Percentiles rank a stretch among this genome's conserved stretches.
Conservation (phyloP, 768 basidiomycete genomes). For the Tubosaeta brunneosetosa region DNA sequence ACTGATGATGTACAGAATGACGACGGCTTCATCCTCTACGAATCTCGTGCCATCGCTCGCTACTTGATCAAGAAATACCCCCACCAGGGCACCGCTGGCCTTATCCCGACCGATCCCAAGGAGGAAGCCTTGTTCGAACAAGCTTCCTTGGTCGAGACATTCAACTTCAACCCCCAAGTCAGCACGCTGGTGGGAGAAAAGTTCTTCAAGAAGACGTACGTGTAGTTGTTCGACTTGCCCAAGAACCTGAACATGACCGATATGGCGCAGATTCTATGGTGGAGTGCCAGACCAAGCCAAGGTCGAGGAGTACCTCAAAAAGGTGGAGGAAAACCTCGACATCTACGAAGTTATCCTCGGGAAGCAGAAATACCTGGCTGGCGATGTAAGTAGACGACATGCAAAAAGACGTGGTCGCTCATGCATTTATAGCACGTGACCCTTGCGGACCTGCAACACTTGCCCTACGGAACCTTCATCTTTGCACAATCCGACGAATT, state of each 20-base stretch:
- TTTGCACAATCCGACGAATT: slow-evolving; percentile 28
- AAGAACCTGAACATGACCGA: not conserved
- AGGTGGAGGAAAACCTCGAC: slow-evolving; percentile 38
- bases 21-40: slow-evolving; percentile 59
- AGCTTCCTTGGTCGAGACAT: slow-evolving; percentile 42
- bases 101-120: slow-evolving; percentile 44
- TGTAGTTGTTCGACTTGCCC: not conserved
- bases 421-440: slow-evolving; percentile 37
- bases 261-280: slow-evolving; percentile 14
- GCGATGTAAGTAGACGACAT: slow-evolving; percentile 38
- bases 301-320: slow-evolving; percentile 9
- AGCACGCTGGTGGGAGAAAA: slow-evolving; percentile 42
- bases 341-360: slow-evolving; percentile 50
- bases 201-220: slow-evolving; percentile 46
- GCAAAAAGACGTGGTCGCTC: not conserved
- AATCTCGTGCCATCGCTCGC: slow-evolving; percentile 56
- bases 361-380: slow-evolving; percentile 54
- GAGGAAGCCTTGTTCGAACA: slow-evolving; percentile 31
- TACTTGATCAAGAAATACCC: slow-evolving; percentile 56
- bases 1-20: slow-evolving; percentile 38
- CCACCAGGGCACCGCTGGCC: slow-evolving; percentile 40
- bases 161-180: slow-evolving; percentile 46
- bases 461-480: slow-evolving; percentile 40
- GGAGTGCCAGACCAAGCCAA: slow-evolving; percentile 18
- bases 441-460: slow-evolving; percentile 55